Conservation (phyloP, 495 filamentous ascomycete species). For the Neurospora sp. region DNA sequence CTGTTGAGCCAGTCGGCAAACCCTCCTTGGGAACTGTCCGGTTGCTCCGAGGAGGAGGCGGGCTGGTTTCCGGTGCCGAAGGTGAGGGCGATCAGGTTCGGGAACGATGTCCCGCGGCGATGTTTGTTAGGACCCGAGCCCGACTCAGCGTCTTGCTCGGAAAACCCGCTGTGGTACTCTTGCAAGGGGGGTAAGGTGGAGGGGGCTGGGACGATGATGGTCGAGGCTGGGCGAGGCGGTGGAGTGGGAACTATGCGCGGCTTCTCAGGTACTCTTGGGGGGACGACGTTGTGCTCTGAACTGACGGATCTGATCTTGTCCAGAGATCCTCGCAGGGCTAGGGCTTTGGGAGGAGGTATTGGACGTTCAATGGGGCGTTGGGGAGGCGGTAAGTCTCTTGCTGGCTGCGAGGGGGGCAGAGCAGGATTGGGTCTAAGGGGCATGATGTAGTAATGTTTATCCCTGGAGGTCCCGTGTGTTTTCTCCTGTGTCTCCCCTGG, state of each 20-base stretch:
- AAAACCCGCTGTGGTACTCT: slow-evolving; percentile 28
- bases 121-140: slow-evolving; percentile 17
- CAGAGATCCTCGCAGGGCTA: slow-evolving; percentile 13
- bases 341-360: slow-evolving; percentile 3
- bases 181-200: slow-evolving; percentile 15
- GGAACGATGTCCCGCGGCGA: slow-evolving; percentile 34
- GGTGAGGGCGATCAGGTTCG: slow-evolving; percentile 24
- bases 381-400: not conserved
- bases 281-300: not conserved
- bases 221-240: slow-evolving; percentile 9
- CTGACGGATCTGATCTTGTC: slow-evolving; percentile 6
- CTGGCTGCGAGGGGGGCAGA: not conserved
- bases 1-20: slow-evolving; percentile 27
- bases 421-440: not conserved
- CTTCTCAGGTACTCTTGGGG: slow-evolving; percentile 16
- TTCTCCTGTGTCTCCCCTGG: not conserved
- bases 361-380: not conserved
- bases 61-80: slow-evolving; percentile 23
- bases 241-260: slow-evolving; percentile 11
- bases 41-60: slow-evolving; percentile 22
- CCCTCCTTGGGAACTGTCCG: slow-evolving; percentile 18
- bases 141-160: slow-evolving; percentile 19
- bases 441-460: not conserved
- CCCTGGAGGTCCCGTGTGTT: not conserved
- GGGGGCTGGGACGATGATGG: slow-evolving; percentile 6